Evolutionary conservation across 768 basidiomycete genomes (phyloP).

Genomic region (Serendipita sp.): DNA sequence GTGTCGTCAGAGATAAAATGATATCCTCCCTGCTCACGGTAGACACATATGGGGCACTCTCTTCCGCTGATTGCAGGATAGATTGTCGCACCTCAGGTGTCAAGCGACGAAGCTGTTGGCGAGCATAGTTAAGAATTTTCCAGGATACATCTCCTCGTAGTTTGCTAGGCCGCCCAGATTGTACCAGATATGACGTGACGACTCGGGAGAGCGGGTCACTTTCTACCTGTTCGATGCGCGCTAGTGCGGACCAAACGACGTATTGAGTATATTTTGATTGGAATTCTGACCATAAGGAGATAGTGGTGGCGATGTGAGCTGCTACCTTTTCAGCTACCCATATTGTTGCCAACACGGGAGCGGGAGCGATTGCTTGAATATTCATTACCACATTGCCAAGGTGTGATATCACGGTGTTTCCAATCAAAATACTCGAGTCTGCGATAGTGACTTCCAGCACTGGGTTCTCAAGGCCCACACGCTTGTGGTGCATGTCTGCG

Average conservation of each 20-base stretch:
- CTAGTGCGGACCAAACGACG: conserved; percentile 10
- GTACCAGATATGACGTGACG: conserved; percentile 72
- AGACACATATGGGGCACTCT: background rate
- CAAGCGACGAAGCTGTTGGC: conserved; percentile 42
- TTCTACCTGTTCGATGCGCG: background rate
- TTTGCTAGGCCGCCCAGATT: conserved; percentile 49
- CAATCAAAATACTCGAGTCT: background rate
- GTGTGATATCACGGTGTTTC: background rate
- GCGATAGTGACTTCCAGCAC: background rate
- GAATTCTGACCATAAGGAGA: background rate
- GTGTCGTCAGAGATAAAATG: background rate
- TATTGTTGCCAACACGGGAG: background rate
- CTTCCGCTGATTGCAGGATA: background rate
- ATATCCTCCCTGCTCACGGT: background rate
- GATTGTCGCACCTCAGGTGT: conserved; percentile 19
- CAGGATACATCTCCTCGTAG: conserved; percentile 57
- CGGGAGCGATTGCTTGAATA: background rate
- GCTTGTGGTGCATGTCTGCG: background rate
- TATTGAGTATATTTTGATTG: background rate
- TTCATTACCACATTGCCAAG: background rate
- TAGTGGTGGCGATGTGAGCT: background rate
- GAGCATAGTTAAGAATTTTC: conserved; percentile 65
- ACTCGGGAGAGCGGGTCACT: conserved; percentile 63
- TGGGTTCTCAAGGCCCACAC: background rate
- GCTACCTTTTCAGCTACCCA: background rate